Evolutionary conservation across 225 moss, liverwort and hornwort genomes (phyloP), one percentile per base, ranked within the genome.

Genomic region (Bryoerythrophyllum caledonicum): DNA sequence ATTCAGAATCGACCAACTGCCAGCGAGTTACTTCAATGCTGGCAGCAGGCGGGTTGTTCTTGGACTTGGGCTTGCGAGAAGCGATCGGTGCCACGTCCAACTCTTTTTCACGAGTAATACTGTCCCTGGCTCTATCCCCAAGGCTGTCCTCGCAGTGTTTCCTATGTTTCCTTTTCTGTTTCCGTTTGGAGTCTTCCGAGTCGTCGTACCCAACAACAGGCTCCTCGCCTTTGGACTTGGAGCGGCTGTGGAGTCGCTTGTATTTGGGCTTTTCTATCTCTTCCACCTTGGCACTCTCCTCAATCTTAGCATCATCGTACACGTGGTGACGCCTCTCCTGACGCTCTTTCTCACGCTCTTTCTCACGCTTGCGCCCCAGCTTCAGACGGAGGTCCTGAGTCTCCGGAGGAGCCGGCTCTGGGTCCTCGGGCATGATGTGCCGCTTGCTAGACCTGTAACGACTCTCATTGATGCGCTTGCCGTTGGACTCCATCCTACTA

Each of bases 151-250:
- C 93, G 32, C 70, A 79, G 58, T 92, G 94, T 75, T 91, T 94
- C 63, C 79, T 88, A 76, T 92, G 92, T 70, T 91, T 96, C 77
- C 79, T 86, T 79, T 83, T 89, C 4, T 78, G 84, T 77, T 89
- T 92, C 76, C 87, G 87, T 86, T 90, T 92, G 60, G 80, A 81
- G 72, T 92, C 94, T 63, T 92, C 92, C 2, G 93, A 93, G 32
- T 32, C 32, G 34, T 75, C 72, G 27, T 78, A 90, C 63, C 85
- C 87, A 46, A 82, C 87, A 52, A 84, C 63, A 70, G 80, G 73
- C 80, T 84, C 89, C 71, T 90, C 95, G 68, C 81, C 87, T 84
- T 91, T 91, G 32, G 92, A 83, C 66, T 96, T 92, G n/a, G 92
- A 92, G 64, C 90, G 87, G 76, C 94, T 94, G 60, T 85, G 84